These are phyloP conservation scores for Oryza brachyantha DNA, from an alignment of 176 grass and related monocot species.

Conservation along the genomic window DNA sequence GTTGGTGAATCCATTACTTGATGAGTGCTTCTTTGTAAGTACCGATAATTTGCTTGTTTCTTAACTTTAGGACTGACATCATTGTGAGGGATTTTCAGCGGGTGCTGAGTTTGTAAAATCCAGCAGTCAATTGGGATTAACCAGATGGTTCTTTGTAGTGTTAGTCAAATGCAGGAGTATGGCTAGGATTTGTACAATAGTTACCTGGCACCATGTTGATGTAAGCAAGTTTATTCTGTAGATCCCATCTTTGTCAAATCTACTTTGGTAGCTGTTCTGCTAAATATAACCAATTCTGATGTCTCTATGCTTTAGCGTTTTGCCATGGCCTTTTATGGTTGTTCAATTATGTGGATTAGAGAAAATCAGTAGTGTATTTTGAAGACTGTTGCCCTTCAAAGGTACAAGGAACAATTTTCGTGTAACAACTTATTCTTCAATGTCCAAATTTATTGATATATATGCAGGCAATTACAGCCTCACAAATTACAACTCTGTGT, in stretches of 20 bases:
- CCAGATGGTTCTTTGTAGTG: constrained; percentile 19
- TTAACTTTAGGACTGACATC: constrained; percentile 29
- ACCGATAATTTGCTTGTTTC: constrained; percentile 28
- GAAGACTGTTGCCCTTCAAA: not conserved
- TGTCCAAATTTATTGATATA: constrained; percentile 8
- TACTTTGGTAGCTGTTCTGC: constrained; percentile 13
- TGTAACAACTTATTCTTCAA: not conserved
- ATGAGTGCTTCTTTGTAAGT: constrained; percentile 9
- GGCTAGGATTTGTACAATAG: constrained; percentile 12
- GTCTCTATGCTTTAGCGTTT: not conserved
- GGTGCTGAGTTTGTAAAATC: not conserved
- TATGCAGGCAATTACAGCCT: not conserved
- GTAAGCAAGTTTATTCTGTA: constrained; percentile 31
- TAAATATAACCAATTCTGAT: constrained; percentile 20
- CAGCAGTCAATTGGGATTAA: constrained; percentile 14
- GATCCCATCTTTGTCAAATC: not conserved
- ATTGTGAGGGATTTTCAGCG: constrained; percentile 17
- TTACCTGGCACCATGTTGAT: constrained; percentile 28
- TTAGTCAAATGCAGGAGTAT: constrained; percentile 23
- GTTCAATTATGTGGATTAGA: not conserved
- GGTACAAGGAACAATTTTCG: not conserved
- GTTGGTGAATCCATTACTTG: constrained; percentile 17
- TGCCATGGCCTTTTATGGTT: constrained; percentile 1
- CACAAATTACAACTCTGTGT: not conserved
- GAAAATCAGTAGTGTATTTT: constrained; percentile 5